Percentiles rank a stretch among this genome's conserved stretches.
Conservation (phyloP, 208 protist species). For the Trypanosoma brucei region DNA sequence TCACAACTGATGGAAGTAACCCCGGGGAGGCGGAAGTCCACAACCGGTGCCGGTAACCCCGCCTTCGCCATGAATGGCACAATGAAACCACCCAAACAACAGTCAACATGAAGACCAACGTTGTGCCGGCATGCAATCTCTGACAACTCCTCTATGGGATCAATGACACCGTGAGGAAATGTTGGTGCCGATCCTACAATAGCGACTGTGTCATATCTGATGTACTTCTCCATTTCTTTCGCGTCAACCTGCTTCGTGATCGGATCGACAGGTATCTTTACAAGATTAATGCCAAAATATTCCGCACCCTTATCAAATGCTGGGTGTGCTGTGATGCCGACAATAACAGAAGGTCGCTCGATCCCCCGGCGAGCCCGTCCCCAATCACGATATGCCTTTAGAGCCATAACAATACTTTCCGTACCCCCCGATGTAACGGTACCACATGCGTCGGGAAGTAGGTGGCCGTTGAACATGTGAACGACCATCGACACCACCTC, state of each 20-base stretch:
- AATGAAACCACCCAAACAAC: constrained; percentile 97
- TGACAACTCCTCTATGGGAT: constrained; percentile 86
- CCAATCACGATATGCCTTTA: constrained; percentile 95
- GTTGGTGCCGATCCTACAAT: constrained; percentile 94
- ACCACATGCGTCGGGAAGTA: constrained; percentile 89
- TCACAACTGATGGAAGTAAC: constrained; percentile 98
- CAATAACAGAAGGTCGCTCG: constrained; percentile 86
- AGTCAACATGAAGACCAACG: constrained; percentile 98
- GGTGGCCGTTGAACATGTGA: constrained; percentile 92
- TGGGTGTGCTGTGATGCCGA: constrained; percentile 92
- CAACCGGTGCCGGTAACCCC: constrained; percentile 78
- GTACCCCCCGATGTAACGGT: constrained; percentile 94
- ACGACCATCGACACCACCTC: constrained; percentile 95
- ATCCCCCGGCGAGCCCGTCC: constrained; percentile 76
- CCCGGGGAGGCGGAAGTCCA: constrained; percentile 95
- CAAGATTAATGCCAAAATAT: constrained; percentile 95
- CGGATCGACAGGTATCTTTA: constrained; percentile 87
- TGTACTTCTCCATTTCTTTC: constrained; percentile 77
- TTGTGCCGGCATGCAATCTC: constrained; percentile 81
- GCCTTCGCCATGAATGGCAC: constrained; percentile 94
- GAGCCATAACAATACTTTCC: constrained; percentile 97
- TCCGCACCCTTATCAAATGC: constrained; percentile 97
- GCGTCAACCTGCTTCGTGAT: constrained; percentile 78
- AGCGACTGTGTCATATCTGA: constrained; percentile 94
- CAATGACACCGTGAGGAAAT: constrained; percentile 95